A percentile compares a stretch with the other conserved stretches of the same genome.
These are phyloP conservation scores for Rubroshorea leprosula DNA, from an alignment of 345 rosid species.

Conservation along the genomic window DNA sequence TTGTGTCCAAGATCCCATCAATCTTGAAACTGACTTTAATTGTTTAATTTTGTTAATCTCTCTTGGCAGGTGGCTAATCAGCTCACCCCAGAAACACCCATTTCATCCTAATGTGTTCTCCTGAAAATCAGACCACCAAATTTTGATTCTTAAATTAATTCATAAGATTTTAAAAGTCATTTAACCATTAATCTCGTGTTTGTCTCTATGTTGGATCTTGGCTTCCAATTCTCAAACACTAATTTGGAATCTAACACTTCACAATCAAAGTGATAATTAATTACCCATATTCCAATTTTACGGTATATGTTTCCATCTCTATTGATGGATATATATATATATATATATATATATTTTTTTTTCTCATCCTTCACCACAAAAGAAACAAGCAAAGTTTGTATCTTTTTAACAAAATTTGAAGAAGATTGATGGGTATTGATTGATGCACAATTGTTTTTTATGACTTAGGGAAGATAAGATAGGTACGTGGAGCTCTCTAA, in stretches of 20 bases:
- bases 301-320: no score
- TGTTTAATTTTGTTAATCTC: background rate
- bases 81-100: no score
- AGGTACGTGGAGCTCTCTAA: slow-evolving; percentile 5
- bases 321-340: no score
- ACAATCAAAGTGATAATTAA: slow-evolving; percentile 18
- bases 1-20: slow-evolving; percentile 30
- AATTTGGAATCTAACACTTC: slow-evolving; percentile 21
- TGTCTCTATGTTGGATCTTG: slow-evolving; percentile 12
- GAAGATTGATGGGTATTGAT: background rate
- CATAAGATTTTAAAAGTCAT: background rate
- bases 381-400: no score
- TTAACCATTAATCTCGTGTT: slow-evolving; percentile 4
- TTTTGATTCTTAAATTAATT: background rate
- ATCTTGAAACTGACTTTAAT: slow-evolving; percentile 2
- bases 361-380: no score
- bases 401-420: background rate
- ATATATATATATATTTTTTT: no score
- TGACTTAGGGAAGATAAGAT: background rate
- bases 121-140: background rate
- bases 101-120: background rate
- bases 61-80: no score
- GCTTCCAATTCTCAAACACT: slow-evolving; percentile 18
- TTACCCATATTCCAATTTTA: background rate
- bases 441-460: no score